phyloP scores from a whole-genome alignment of 2,329 filamentous ascomycete species.

The Aureobasidium subglaciale region DNA sequence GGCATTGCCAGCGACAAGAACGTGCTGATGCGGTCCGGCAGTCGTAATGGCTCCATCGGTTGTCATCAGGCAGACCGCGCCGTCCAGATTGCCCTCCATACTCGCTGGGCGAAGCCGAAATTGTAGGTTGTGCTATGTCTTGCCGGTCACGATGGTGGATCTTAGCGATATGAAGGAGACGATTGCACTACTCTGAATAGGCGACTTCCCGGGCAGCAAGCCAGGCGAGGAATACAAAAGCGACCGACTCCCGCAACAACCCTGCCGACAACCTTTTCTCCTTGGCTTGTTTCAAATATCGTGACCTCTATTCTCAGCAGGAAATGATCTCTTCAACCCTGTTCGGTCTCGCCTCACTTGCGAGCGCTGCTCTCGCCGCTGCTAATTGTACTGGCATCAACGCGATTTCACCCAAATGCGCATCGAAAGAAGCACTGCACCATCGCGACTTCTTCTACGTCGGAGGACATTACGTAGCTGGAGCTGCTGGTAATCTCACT shows the following conservation, averaged over 20 bases:
- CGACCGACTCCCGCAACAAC: neutral
- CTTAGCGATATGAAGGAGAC: neutral
- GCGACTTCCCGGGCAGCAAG: neutral
- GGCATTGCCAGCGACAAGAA: neutral
- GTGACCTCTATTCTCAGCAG: neutral
- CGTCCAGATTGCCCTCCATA: neutral
- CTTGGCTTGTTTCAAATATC: conserved; percentile 11
- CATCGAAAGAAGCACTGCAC: conserved; percentile 6
- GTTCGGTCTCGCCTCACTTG: neutral
- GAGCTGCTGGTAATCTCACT: conserved; percentile 14
- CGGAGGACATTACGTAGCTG: conserved; percentile 14
- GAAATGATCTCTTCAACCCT: conserved; percentile 7
- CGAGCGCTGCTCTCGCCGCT: neutral
- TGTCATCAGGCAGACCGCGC: neutral
- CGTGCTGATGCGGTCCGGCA: neutral
- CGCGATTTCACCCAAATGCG: conserved; percentile 1
- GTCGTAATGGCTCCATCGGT: neutral
- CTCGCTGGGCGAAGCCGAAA: too few species aligned
- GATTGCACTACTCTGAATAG: neutral
- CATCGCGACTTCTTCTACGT: conserved; percentile 15
- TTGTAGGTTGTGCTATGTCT: too few species aligned
- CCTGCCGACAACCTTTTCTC: neutral
- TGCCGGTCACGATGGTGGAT: neutral
- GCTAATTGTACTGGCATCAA: conserved; percentile 7
- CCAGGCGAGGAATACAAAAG: neutral